Evolutionary conservation across 140 eudicot genomes (phyloP).

Genomic region (Oenanthe javanica): DNA sequence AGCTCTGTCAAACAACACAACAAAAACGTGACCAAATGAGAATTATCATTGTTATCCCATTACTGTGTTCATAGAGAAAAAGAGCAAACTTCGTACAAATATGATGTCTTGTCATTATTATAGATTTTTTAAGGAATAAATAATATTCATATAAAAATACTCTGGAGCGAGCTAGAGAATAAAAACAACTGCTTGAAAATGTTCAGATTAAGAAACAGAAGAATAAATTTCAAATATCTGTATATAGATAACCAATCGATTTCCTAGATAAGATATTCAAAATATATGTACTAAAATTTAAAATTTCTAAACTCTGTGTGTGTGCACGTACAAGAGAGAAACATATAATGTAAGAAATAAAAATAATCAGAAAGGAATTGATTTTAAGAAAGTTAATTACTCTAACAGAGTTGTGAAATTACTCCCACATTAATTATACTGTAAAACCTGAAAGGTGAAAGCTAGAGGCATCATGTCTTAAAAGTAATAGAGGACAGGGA

Average conservation of each 20-base stretch:
- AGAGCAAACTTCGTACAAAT: background rate
- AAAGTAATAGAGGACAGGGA: background rate
- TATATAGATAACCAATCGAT: background rate
- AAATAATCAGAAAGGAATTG: background rate
- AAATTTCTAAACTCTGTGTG: background rate
- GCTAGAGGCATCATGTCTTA: background rate
- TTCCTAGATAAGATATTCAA: background rate
- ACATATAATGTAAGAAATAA: background rate
- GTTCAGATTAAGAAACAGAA: background rate
- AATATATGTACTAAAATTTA: background rate
- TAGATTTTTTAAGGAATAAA: background rate
- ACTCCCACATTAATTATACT: background rate
- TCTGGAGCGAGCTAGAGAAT: background rate
- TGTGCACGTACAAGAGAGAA: background rate
- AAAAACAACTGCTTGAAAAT: background rate
- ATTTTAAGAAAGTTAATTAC: background rate
- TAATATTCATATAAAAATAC: background rate
- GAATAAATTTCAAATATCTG: background rate
- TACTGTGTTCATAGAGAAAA: background rate
- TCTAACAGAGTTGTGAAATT: background rate
- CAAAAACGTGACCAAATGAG: background rate
- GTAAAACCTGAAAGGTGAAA: background rate
- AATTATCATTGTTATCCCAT: background rate
- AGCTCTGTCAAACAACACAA: constrained; percentile 51
- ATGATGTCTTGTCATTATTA: background rate